Evolutionary conservation across 192 early-diverging fungal genomes (phyloP), one percentile per base, ranked within the genome.

Genomic region (Podila minutissima): DNA sequence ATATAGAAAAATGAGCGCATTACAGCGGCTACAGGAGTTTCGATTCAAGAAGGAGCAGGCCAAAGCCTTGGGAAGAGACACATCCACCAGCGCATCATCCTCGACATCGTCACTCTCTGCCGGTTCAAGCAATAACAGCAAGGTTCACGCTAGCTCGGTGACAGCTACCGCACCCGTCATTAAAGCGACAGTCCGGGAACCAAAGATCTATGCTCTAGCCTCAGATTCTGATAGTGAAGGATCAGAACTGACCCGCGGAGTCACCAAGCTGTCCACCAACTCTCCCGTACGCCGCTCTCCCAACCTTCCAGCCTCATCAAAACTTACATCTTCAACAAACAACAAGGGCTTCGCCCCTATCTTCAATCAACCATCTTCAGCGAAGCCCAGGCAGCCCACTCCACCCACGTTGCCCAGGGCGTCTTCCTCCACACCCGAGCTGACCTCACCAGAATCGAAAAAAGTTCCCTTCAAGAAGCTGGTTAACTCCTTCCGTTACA

Each of bases 1-100:
- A 53, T 53, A 53, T 53, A 53, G 22, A 78, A 33, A 33, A 41
- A 72, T 81, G 71, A 72, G 66, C 69, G 77, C 77, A 8, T 24
- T 72, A 24, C 60, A 72, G 24, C 65, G 77, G 13, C 55, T 81
- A 12, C 70, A 81, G 28, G 71, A 81, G 46, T 81, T 72, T 28
- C 77, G 77, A 6, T 81, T 64, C 35, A 81, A 81, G 35, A 81
- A 32, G 58, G 17, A 13, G 13, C 59, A 32, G 33, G 20, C 73
- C 28, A 50, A 22, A 24, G 26, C 31, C 55, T 55, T 55, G 31
- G 17, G 64, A 1, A 28, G n/a, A 1, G 41, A 20, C 24, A 26
- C 26, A 19, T 53, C 51, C 51, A 53, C 20, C n/a, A 53, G 22
- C 51, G 51, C 51, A 4, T 53, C 51, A 22, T 53, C 51, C 17